Evolutionary conservation across 108 stramenopile genomes (phyloP), one percentile per base, ranked within the genome.

Genomic region (Skeletonema potamos): DNA sequence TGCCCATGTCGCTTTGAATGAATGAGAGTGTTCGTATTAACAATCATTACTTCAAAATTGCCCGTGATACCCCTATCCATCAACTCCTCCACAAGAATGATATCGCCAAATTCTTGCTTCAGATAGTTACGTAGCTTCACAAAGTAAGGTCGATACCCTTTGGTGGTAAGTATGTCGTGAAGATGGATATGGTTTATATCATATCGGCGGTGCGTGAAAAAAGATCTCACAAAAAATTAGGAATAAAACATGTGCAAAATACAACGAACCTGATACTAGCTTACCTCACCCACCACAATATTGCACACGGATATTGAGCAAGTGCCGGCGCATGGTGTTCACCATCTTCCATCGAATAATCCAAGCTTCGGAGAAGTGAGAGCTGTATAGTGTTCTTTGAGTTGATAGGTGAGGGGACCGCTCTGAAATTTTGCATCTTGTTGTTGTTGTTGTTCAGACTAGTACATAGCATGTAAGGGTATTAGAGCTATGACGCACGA

Each of bases 1-100:
- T 68, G 48, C 17, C 74, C 84, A 15, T 70, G 60, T 54, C 68
- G 67, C 61, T 81, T 81, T 17, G 82, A 84, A 82, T 86, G 85
- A 75, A 86, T 76, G 10, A 84, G 28, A 33, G 66, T 68, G 15
- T 78, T 74, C 27, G 71, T 75, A 36, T 77, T 57, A 1, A 76
- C 41, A 24, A 86, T 68, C 3, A 59, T 76, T n/a, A 86, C 78
- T 71, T 86, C 81, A 51, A 86, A 79, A 22, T 82, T 84, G 11
- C 83, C 83, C 43, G 83, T 86, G 24, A 84, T 72, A 8, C 67
- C 64, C 6, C 55, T 22, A 82, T 86, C 86, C 77, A 64, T 76
- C 27, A 39, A 20, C 17, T 81, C 83, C 22, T 81, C 27, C 11
- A 86, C 34, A 22, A 54, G 12, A 26, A 86, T 77, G 0, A 68